These are phyloP conservation scores for Mimosa bimucronata DNA, from an alignment of 306 rosid species.

Conservation along the genomic window DNA sequence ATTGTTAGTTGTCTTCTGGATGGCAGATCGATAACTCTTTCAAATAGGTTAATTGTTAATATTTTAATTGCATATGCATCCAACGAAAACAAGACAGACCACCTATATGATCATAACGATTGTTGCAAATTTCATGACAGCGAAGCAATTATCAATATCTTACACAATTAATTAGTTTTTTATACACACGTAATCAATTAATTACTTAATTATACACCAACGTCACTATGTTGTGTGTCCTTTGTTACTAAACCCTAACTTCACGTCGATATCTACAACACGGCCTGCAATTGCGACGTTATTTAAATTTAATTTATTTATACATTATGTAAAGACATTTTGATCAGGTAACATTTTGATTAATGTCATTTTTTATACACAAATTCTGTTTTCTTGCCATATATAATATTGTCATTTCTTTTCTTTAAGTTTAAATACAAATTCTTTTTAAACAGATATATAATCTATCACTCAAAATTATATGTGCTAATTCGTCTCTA, in stretches of 20 bases:
- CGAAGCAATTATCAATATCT: slow-evolving; percentile 13
- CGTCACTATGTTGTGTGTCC: background rate
- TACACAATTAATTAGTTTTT: background rate
- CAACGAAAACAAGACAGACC: slow-evolving; percentile 12
- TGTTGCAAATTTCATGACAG: background rate
- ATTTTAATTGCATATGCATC: background rate
- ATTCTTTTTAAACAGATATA: background rate
- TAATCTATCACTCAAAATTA: background rate
- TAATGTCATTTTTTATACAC: background rate
- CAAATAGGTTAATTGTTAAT: background rate
- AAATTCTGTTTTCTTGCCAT: background rate
- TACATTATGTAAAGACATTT: background rate
- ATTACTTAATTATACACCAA: background rate
- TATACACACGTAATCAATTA: too few relatives aligned
- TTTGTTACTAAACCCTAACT: background rate
- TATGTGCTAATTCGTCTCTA: background rate
- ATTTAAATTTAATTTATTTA: background rate
- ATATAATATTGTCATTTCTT: background rate
- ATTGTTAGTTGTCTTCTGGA: background rate
- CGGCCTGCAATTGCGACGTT: slow-evolving; percentile 21
- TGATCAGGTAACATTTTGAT: background rate
- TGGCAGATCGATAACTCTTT: background rate
- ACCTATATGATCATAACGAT: background rate
- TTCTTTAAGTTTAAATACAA: background rate
- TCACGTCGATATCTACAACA: slow-evolving; percentile 26